Base-by-base conservation (phyloP, 345 rosid species). In the Eucalyptus tenuipes region DNA sequence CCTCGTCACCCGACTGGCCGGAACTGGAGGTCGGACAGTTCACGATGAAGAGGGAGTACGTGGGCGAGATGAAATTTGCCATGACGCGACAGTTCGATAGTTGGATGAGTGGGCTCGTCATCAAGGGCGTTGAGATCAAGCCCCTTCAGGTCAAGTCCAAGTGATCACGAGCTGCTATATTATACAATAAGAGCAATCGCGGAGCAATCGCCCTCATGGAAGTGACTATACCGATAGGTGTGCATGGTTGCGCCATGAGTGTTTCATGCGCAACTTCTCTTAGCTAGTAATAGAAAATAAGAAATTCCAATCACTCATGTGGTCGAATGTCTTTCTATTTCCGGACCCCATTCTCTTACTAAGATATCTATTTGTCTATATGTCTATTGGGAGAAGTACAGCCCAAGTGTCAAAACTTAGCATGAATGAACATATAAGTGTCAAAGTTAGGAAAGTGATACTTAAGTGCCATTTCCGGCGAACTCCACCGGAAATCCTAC, bases 1-100 rank as follows among this genome's bases (percentile, higher is more conserved):
- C n/a, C n/a, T n/a, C n/a, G n/a, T n/a, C n/a, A n/a, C n/a, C 0
- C 6, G 49, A 3, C 0, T 1, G 22, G 87, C 0, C 0, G 12
- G 42, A 22, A 29, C 48, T 53, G 45, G n/a, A 50, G 42, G 68
- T 9, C 10, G 87, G 87, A 5, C 18, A 1, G 13, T 86, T 86
- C 48, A 20, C 1, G 1, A 53, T 61, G 45, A 7, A 31, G 6
- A 18, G 4, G 2, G 12, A 61, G 17, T 29, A 47, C 27, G 12
- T 1, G 80, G 89, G 33, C 55, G 68, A 71, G 50, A 45, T 29
- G 13, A 15, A 33, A 22, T 37, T 17, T 53, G n/a, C 47, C 47
- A 50, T 55, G 49, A 2, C 1, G 68, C 15, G 10, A 7, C 0
- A 2, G 2, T 12, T 29, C 87, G 5, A 24, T 0, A 7, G 11